Base-by-base conservation (phyloP, 306 rosid species). In the Aeschynomene evenia region DNA sequence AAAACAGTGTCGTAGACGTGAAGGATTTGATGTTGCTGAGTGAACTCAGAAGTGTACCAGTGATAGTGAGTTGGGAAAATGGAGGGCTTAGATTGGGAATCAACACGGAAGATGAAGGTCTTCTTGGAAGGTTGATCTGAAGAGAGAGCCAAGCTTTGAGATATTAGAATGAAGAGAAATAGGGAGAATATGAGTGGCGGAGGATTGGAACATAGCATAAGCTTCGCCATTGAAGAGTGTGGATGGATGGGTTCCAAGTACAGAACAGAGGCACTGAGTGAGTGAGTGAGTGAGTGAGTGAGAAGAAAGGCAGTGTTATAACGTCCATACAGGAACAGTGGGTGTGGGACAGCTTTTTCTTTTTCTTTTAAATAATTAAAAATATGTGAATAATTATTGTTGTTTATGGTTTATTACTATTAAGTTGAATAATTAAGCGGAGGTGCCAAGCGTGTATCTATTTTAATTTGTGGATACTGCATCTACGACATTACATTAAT, bases 41-140 rank as follows among this genome's bases (percentile, higher is more conserved):
- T 74, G 66, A 90, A 88, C 68, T 90, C 86, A 5, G 96, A 83
- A 2, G 85, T 49, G 80, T 93, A 93, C 96, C 98, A 93, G 86
- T 86, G 82, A 65, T 78, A 84, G 31, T 88, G 96, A 12, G 98
- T 85, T 0, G 91, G 96, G 66, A 90, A 90, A 20, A 90, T 49
- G 0, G 98, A 85, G 2, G 98, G 98, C 52, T 93, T 93, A 2
- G 92, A 66, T 42, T 76, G 33, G 0, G 83, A 63, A 59, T 92
- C 79, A 1, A 92, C 75, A 4, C 92, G 86, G 23, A 89, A 54
- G 71, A 92, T 88, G 88, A 86, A 92, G 53, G 98, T 86, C 49
- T 85, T 86, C 53, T 83, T 84, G 9, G 73, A 23, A 6, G 78
- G 5, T 22, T 54, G 64, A 22, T 69, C 22, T 5, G 77, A 2